Evolutionary conservation across 192 early-diverging fungal genomes (phyloP), one percentile per base, ranked within the genome.

Genomic region (Powellomyces hirtus): DNA sequence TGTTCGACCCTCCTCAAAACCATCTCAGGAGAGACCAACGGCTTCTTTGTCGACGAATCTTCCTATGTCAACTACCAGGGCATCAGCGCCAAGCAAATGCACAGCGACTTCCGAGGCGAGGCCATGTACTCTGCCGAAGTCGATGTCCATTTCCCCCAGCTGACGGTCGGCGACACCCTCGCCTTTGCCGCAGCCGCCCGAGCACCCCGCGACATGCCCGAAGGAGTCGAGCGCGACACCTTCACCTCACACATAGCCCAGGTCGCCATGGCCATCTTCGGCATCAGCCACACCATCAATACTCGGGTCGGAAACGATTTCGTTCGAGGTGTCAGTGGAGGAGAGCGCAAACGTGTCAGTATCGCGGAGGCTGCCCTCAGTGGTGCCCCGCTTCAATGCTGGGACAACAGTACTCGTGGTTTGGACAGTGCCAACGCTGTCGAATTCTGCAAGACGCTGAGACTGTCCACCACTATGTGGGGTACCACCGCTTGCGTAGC

Each of bases 101-200:
- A 63, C 2, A 81, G 74, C 27, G 74, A 82, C 55, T 90, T 87
- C 71, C 86, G 88, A 62, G 90, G 89, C 49, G 90, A 94, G 64
- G 87, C 91, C 5, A 81, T 84, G 26, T 94, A 92, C 66, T 88
- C 89, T 63, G 82, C 86, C 71, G 92, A 94, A 77, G 89, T 88
- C 71, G 90, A 91, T 63, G 77, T 82, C 40, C 90, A 94, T 68
- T 90, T 86, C 71, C 89, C 91, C 6, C 90, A 88, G 13, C 61
- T 92, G 72, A 90, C 90, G 14, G 88, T 91, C 20, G 82, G 89
- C 42, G 81, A 91, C 71, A 93, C 92, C 35, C 79, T 91, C 11
- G 74, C 88, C 57, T 90, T 89, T 70, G 92, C 91, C 1, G 75
- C 91, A 56, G 77, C 84, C 66, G 88, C 81, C 75, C 77, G 80